Conservation (phyloP, 768 basidiomycete species). For the Amanita subjunquillea region DNA sequence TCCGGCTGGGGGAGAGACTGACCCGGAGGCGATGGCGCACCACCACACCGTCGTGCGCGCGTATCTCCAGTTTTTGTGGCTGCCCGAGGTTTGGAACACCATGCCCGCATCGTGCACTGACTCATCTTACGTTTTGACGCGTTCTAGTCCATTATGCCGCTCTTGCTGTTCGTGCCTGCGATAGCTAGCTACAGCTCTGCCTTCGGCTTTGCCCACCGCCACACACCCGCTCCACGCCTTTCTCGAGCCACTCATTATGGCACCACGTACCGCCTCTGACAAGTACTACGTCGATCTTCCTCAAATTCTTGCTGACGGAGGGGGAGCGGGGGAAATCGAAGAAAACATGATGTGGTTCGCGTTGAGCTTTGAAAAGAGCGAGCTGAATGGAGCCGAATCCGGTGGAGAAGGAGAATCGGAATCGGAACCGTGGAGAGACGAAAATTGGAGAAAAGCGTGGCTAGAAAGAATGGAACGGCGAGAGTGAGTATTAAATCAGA, state of each 20-base stretch:
- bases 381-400: constrained; percentile 11
- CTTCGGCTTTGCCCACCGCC: constrained; percentile 11
- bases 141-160: constrained; percentile 60
- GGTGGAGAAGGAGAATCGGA: constrained; percentile 15
- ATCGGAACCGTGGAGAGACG: constrained; percentile 35
- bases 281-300: constrained; percentile 64
- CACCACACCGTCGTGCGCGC: constrained; percentile 45
- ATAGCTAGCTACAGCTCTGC: constrained; percentile 31
- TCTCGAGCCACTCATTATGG: constrained; percentile 55
- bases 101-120: not conserved
- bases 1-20: not conserved
- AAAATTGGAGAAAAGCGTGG: constrained; percentile 45
- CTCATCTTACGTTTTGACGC: constrained; percentile 1
- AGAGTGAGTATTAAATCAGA: constrained; percentile 31
- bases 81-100: constrained; percentile 47
- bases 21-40: not conserved
- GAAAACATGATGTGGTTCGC: constrained; percentile 75
- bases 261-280: constrained; percentile 36
- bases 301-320: constrained; percentile 45
- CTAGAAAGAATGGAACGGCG: constrained; percentile 58
- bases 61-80: constrained; percentile 72
- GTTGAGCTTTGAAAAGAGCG: constrained; percentile 47
- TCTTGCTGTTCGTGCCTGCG: constrained; percentile 44
- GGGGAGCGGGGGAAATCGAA: constrained; percentile 53
- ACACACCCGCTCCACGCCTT: constrained; percentile 47